A percentile compares a stretch with the other conserved stretches of the same genome.
Conservation (phyloP, 495 filamentous ascomycete species). For the Aspergillus sclerotiicarbonarius region DNA sequence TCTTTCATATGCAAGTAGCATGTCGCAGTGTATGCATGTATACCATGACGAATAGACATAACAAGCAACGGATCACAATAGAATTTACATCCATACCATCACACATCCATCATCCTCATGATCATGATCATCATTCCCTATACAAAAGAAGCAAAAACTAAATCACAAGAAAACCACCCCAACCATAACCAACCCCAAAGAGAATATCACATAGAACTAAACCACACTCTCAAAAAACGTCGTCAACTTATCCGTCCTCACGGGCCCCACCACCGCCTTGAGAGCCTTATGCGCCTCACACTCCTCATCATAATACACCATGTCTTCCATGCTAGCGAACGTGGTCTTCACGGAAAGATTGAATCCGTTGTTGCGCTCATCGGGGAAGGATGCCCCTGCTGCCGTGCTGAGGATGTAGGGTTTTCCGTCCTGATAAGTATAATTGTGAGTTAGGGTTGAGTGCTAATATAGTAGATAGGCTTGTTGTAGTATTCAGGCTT, state of each 20-base stretch:
- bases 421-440: constrained; percentile 57
- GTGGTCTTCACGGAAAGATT: constrained; percentile 57
- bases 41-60: background rate
- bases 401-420: constrained; percentile 59
- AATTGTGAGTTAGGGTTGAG: background rate
- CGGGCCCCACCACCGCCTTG: constrained; percentile 46
- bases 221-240: constrained; percentile 49
- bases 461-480: no score
- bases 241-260: constrained; percentile 45
- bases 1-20: background rate
- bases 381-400: constrained; percentile 44
- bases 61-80: background rate
- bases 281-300: constrained; percentile 61
- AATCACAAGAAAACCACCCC: background rate
- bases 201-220: constrained; percentile 18
- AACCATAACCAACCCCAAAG: background rate
- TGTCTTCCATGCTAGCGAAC: constrained; percentile 63
- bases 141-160: background rate
- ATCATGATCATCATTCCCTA: background rate
- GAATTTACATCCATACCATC: background rate
- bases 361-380: constrained; percentile 61
- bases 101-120: background rate
- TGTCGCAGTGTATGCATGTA: background rate
- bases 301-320: constrained; percentile 66
- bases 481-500: background rate